Evolutionary conservation across 345 rosid genomes (phyloP), one percentile per base, ranked within the genome.

Genomic region (Arabidopsis suecica): DNA sequence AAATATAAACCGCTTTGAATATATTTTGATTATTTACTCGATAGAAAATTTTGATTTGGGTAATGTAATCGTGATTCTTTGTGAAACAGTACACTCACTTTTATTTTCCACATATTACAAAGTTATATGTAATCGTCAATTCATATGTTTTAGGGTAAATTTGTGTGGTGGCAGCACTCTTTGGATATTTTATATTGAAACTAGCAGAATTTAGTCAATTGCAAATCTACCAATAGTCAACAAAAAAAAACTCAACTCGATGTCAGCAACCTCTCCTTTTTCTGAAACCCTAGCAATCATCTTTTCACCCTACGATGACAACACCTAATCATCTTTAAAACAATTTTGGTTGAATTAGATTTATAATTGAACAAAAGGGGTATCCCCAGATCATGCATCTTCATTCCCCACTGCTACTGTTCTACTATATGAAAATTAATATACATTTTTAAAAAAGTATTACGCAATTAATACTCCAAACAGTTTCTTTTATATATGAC

Each of bases 51-150:
- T 11, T 2, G n/a, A 22, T 9, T 50, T 5, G 7, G 28, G 33
- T 51, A 23, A 51, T 50, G 55, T 54, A 28, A 23, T 54, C 36
- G 59, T 54, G 59, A 28, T 54, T 54, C 18, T 28, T 28, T 28
- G 18, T 54, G 36, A 54, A 54, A 54, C 33, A 3, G 3, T 10
- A 12, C 34, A 12, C 18, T 54, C 9, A 54, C 59, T 13, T 12
- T 28, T 54, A 54, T 0, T 12, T 28, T 28, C 3, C 16, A 54
- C 58, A 13, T 8, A 9, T 1, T 20, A 20, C 14, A 25, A 12
- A 25, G 16, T 12, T 54, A 54, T 51, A 54, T 11, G n/a, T n/a
- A n/a, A n/a, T 12, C 9, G 9, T 13, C 18, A 9, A 28, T 28
- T 55, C 18, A 28, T 55, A 30, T 13, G 1, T 0, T 28, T 54